Conservation (phyloP, 2,329 filamentous ascomycete genomes). For the Hawksworthiomyces lignivorus region DNA sequence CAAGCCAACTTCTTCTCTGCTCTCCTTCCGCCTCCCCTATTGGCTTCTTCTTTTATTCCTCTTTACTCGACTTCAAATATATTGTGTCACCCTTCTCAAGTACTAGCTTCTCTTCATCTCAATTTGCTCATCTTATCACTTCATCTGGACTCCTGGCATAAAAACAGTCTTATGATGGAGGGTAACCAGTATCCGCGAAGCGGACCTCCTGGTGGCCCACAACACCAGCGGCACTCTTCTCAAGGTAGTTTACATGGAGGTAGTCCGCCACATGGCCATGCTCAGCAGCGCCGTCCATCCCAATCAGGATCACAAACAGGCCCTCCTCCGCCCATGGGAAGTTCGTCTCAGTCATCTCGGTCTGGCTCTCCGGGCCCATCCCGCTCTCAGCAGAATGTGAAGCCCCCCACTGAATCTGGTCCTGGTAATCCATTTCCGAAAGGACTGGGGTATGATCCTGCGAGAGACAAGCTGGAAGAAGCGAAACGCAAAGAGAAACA, state of each 20-base stretch:
- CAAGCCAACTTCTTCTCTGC: neutral
- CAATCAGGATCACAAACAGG: neutral
- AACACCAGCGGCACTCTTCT: slow-evolving; percentile 5
- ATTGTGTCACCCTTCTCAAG: neutral
- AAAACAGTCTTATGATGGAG: neutral
- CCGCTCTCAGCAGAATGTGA: neutral
- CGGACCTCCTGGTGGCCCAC: neutral
- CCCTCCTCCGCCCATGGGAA: slow-evolving; percentile 1
- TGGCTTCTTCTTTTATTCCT: neutral
- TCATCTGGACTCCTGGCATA: too few species aligned
- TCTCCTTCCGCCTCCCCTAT: neutral
- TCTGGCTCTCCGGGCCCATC: slow-evolving; percentile 3
- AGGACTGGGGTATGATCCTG: slow-evolving; percentile 37
- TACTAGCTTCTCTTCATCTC: too few species aligned
- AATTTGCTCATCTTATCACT: too few species aligned
- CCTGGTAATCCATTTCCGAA: slow-evolving; percentile 11
- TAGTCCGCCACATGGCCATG: slow-evolving; percentile 3
- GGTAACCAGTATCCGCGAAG: neutral
- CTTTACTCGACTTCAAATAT: neutral
- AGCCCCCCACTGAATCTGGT: neutral
- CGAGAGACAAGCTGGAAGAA: slow-evolving; percentile 19
- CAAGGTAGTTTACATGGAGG: slow-evolving; percentile 5
- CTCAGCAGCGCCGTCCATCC: neutral
- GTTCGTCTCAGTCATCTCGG: neutral
- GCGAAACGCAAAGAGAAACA: slow-evolving; percentile 16